Percentiles rank a stretch among this genome's conserved stretches.
These are phyloP conservation scores for Mallotus japonicus DNA, from an alignment of 441 rosid species.

Conservation along the genomic window DNA sequence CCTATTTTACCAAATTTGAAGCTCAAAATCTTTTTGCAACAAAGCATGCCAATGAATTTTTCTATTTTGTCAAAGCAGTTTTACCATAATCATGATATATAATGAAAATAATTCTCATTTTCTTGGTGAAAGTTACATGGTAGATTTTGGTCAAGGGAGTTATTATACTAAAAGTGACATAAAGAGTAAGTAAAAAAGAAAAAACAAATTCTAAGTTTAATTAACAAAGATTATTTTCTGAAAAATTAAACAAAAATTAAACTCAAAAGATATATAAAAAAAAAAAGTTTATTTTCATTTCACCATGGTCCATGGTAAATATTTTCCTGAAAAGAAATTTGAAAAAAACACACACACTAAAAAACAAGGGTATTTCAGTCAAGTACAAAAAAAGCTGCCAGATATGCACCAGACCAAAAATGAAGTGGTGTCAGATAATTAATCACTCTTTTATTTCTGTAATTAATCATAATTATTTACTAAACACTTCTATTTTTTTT, in stretches of 20 bases:
- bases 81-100: too few species aligned
- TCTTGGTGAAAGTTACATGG: neutral
- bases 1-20: neutral
- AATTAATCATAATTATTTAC: conserved; percentile 1
- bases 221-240: neutral
- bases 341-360: too few species aligned
- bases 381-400: neutral
- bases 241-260: neutral
- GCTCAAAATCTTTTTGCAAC: neutral
- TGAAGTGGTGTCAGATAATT: neutral
- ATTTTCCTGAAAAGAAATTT: neutral
- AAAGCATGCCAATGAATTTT: neutral
- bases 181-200: neutral
- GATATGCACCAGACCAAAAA: neutral
- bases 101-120: neutral
- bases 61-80: neutral
- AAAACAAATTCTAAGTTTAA: neutral
- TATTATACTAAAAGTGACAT: neutral
- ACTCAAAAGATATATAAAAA: too few species aligned
- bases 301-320: neutral
- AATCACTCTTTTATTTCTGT: neutral
- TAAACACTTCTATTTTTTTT: neutral
- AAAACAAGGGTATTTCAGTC: conserved; percentile 1
- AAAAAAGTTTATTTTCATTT: neutral
- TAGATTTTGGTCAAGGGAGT: neutral